A percentile compares a stretch with the other conserved stretches of the same genome.
These are phyloP conservation scores for Hypoxylon perforatum DNA, from an alignment of 495 filamentous ascomycete genomes.

Conservation along the genomic window DNA sequence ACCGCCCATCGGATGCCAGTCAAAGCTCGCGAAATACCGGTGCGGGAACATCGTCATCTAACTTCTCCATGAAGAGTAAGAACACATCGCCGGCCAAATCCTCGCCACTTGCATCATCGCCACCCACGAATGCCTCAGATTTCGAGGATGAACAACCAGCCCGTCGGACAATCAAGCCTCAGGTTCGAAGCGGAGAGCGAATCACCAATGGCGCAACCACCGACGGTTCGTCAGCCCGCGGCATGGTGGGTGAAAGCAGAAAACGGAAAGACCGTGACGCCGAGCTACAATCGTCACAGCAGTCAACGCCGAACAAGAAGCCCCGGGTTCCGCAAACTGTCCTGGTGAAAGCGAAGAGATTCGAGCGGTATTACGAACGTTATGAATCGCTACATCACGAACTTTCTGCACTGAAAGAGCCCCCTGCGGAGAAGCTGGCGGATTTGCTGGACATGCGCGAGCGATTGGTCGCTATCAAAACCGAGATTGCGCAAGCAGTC, in stretches of 20 bases:
- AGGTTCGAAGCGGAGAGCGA: slow-evolving; percentile 33
- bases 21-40: slow-evolving; percentile 52
- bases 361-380: slow-evolving; percentile 70
- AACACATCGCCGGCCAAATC: slow-evolving; percentile 74
- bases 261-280: slow-evolving; percentile 53
- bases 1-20: slow-evolving; percentile 60
- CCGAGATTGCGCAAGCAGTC: slow-evolving; percentile 68
- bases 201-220: slow-evolving; percentile 32
- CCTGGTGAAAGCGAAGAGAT: slow-evolving; percentile 67
- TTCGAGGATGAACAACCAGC: slow-evolving; percentile 53
- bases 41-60: slow-evolving; percentile 44
- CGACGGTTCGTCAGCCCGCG: slow-evolving; percentile 21
- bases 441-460: slow-evolving; percentile 70
- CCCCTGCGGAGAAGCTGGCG: slow-evolving; percentile 66
- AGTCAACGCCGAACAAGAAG: slow-evolving; percentile 50
- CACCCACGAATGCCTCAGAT: slow-evolving; percentile 79
- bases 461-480: slow-evolving; percentile 71
- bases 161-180: slow-evolving; percentile 48
- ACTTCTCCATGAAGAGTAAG: slow-evolving; percentile 52
- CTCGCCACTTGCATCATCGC: slow-evolving; percentile 79
- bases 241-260: slow-evolving; percentile 39
- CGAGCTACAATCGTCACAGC: slow-evolving; percentile 41
- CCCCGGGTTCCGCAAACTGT: slow-evolving; percentile 50
- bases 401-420: slow-evolving; percentile 61
- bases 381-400: slow-evolving; percentile 72